Base-by-base conservation (phyloP, 2,329 filamentous ascomycete species). In the Sclerotinia borealis region DNA sequence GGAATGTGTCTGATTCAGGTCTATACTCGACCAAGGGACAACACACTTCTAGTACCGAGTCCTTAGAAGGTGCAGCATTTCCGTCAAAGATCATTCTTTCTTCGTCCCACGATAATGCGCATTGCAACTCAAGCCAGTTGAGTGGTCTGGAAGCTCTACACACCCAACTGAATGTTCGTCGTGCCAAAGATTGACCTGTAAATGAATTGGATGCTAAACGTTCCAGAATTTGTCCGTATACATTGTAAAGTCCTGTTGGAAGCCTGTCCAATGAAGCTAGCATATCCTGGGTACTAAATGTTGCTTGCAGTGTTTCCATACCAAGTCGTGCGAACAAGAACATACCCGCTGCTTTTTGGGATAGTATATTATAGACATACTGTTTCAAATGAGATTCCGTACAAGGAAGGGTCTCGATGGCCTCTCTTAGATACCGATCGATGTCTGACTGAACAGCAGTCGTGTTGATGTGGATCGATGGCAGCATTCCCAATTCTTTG, bases 291-390 rank as follows among this genome's bases (percentile, higher is more conserved):
- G 51, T 62, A 55, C 45, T 58, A 19, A 41, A 27, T 2, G 60
- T 56, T 58, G 60, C 60, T 39, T 55, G 37, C 11, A 62, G 22
- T 58, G 60, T 62, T 19, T 62, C 60, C 29, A 62, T 56, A 4
- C 50, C 50, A 7, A 62, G 51, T 31, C 41, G 17, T 17, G 60
- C 60, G n/a, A 62, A 62, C 13, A 62, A 37, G n/a, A 62, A 62
- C 60, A 62, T 62, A 3, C 60, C 60, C 4, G 50, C 60, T 5
- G 60, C 50, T 34, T 55, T 62, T 15, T 58, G 47, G 15, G 60
- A 62, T 11, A 62, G 25, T 10, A 41, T 34, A 36, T n/a, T 62
- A 25, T 58, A 62, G 7, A 58, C 60, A 49, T 62, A 62, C 25
- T 62, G 50, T 39, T 62, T 62, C 19, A 62, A 22, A 29, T 58